A percentile compares a stretch with the other conserved stretches of the same genome.
Evolutionary conservation across 306 rosid species (phyloP).

Genomic region (Hylodesmum podocarpum): DNA sequence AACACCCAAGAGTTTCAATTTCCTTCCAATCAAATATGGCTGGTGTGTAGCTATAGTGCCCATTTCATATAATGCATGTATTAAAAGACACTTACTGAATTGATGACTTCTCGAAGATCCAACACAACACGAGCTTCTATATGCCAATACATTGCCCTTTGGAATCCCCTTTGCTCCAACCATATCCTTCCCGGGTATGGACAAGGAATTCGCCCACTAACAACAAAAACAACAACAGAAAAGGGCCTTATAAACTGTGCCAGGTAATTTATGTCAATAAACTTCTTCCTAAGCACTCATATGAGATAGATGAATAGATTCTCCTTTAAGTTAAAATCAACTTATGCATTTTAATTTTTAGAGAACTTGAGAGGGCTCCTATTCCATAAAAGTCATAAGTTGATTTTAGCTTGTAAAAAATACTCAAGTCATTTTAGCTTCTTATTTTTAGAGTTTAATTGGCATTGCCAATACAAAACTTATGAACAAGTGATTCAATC

Average conservation of each 20-base stretch:
- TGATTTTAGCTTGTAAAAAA: no score
- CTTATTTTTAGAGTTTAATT: no score
- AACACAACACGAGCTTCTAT: constrained; percentile 97
- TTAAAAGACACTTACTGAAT: constrained; percentile 53
- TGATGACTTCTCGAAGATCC: constrained; percentile 77
- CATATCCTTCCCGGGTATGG: constrained; percentile 89
- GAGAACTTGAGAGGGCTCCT: no score
- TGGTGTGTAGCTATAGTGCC: background rate
- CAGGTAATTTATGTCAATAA: no score
- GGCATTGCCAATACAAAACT: no score
- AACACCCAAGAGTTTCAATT: background rate
- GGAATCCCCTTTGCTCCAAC: constrained; percentile 93
- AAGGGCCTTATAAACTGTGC: background rate
- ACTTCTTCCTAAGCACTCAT: no score
- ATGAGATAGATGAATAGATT: no score
- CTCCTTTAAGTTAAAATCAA: no score
- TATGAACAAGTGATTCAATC: no score
- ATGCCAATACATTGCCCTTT: constrained; percentile 95
- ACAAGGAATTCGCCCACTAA: constrained; percentile 80
- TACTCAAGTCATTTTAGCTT: no score
- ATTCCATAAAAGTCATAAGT: no score
- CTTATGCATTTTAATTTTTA: no score
- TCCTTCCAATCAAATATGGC: background rate
- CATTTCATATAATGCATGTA: background rate
- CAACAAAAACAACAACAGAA: background rate